Conservation (phyloP, 495 filamentous ascomycete genomes). For the Aspergillus funiculosus region DNA sequence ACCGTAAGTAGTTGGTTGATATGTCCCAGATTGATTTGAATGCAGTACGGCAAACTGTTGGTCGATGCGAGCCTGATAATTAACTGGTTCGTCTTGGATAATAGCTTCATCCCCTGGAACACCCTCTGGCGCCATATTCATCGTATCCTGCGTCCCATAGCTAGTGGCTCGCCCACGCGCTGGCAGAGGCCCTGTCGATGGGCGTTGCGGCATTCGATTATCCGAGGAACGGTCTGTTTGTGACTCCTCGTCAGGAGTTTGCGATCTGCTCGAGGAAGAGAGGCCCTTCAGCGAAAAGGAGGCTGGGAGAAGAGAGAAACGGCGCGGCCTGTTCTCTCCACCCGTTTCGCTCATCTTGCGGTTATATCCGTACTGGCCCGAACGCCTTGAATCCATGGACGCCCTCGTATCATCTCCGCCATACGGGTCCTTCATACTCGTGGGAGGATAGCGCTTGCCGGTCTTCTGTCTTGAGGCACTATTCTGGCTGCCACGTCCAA, state of each 20-base stretch:
- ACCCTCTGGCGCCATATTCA: slow-evolving; percentile 29
- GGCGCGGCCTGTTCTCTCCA: slow-evolving; percentile 62
- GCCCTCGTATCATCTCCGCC: slow-evolving; percentile 54
- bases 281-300: slow-evolving; percentile 63
- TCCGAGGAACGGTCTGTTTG: slow-evolving; percentile 27
- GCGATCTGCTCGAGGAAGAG: slow-evolving; percentile 37
- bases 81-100: slow-evolving; percentile 27
- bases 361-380: slow-evolving; percentile 66
- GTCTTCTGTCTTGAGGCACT: slow-evolving; percentile 31
- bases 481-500: slow-evolving; percentile 51
- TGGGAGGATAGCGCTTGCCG: slow-evolving; percentile 61
- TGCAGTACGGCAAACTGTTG: slow-evolving; percentile 42
- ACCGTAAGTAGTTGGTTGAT: slow-evolving; percentile 30
- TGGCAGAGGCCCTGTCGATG: slow-evolving; percentile 29
- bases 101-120: slow-evolving; percentile 27
- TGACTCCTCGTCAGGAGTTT: slow-evolving; percentile 36
- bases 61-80: slow-evolving; percentile 43
- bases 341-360: slow-evolving; percentile 83
- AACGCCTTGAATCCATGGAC: slow-evolving; percentile 77
- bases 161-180: slow-evolving; percentile 32
- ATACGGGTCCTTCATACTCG: slow-evolving; percentile 65
- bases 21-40: slow-evolving; percentile 27
- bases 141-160: slow-evolving; percentile 35
- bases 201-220: slow-evolving; percentile 26
- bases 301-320: slow-evolving; percentile 71